Base-by-base conservation (phyloP, 2,329 filamentous ascomycete species). In the Zymoseptoria crescenta region DNA sequence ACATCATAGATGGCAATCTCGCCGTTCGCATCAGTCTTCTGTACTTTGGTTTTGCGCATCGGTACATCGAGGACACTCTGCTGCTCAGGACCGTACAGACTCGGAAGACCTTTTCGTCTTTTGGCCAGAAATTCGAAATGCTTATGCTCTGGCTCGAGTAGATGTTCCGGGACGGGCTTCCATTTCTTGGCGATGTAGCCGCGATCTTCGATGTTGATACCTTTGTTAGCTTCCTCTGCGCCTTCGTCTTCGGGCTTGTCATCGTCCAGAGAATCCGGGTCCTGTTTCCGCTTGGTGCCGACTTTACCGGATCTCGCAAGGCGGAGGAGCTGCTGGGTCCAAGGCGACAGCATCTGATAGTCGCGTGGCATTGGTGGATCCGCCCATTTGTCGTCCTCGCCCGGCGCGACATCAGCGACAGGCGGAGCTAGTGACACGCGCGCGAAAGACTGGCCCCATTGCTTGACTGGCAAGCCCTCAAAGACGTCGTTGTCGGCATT, bases 311-410 rank as follows among this genome's bases (percentile, higher is more conserved):
- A 89, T 60, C 92, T 84, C 53, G 91, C 90, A 45, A 89, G 88
- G 58, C 89, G 86, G 13, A 96, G 80, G 4, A 96, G 81, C 64
- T 92, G 89, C 69, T 94, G 89, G 56, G 87, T 93, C 72, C 91
- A 88, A 1, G 87, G 82, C 0, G 89, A 83, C 8, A 96, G 79
- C 30, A 96, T 80, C 59, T 88, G 83, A 29, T 85, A 89, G 72
- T 96, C 93, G 68, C 89, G 88, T 48, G 93, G 93, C 89, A 96
- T 93, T 51, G 89, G 86, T 19, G 91, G 81, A 70, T 96, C 92
- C 53, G 85, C 86, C 83, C 88, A 93, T 56, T 81, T 84, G 67
- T 92, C 87, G 62, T 84, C 79, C 30, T 67, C 64, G 16, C 52
- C 56, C 52, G 60, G 58, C 41, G 57, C 62, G 21, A 54, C 59